Evolutionary conservation across 805 yeast genomes (phyloP).

Genomic region (Candida nitratophila): DNA sequence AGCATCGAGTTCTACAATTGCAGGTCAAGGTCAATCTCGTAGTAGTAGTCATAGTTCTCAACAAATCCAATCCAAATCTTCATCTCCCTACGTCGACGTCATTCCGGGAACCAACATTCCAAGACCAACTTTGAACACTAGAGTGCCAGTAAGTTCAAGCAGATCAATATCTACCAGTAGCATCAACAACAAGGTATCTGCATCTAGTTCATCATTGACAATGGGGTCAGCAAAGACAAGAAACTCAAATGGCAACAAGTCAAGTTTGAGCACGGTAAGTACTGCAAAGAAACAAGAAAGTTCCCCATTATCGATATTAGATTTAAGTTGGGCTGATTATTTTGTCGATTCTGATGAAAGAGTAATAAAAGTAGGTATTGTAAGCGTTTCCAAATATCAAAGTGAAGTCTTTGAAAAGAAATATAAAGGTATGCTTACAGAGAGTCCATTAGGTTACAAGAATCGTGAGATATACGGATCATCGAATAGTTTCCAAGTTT

Average conservation of each 20-base stretch:
- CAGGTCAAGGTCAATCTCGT: conserved; percentile 1
- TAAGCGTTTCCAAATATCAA: conserved; percentile 35
- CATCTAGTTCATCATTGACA: neutral
- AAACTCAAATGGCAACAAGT: neutral
- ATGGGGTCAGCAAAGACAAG: neutral
- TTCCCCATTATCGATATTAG: conserved; percentile 44
- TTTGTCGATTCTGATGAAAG: conserved; percentile 53
- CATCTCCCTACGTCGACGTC: conserved; percentile 22
- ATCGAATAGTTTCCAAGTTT: neutral
- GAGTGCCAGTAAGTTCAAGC: conserved; percentile 9
- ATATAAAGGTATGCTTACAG: conserved; percentile 48
- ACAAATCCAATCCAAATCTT: no score
- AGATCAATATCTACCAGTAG: neutral
- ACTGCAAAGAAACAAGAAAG: conserved; percentile 20
- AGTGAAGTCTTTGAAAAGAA: conserved; percentile 50
- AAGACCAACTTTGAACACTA: conserved; percentile 40
- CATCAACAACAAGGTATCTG: conserved; percentile 2
- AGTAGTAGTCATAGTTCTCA: conserved; percentile 14
- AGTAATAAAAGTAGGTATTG: conserved; percentile 49
- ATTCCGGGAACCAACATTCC: conserved; percentile 57
- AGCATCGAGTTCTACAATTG: neutral
- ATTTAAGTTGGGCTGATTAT: conserved; percentile 51
- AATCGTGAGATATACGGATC: conserved; percentile 25
- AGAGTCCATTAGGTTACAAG: conserved; percentile 49
- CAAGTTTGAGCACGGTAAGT: conserved; percentile 1